These are phyloP conservation scores for Quercus glauca DNA, from an alignment of 306 rosid genomes.

Conservation along the genomic window DNA sequence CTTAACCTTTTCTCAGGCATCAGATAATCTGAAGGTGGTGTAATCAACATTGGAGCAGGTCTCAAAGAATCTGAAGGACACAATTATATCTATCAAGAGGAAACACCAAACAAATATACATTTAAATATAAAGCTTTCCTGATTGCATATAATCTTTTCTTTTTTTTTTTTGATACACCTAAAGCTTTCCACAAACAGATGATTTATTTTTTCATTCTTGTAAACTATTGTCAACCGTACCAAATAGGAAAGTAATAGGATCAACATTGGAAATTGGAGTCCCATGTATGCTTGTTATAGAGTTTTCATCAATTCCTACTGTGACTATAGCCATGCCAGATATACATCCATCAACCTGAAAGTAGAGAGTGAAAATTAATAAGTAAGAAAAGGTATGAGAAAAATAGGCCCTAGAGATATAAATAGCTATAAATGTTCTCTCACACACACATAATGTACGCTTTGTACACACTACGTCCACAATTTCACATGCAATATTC, in stretches of 20 bases:
- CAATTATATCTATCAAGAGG: conserved; percentile 11
- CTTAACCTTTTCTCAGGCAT: no score
- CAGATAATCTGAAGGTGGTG: not conserved
- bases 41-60: conserved; percentile 72
- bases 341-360: no score
- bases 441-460: no score
- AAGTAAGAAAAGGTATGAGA: no score
- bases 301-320: not conserved
- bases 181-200: not conserved
- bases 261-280: conserved; percentile 65
- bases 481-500: no score
- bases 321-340: no score
- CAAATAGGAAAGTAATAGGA: conserved; percentile 74
- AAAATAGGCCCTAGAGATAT: no score
- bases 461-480: no score
- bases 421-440: no score
- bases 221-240: conserved; percentile 32
- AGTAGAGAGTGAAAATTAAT: no score
- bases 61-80: conserved; percentile 65
- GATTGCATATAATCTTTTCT: no score
- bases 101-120: not conserved
- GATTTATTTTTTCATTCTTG: not conserved
- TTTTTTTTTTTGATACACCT: no score
- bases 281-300: conserved; percentile 65
- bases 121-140: not conserved